Conservation (phyloP, 192 early-diverging fungal genomes). For the Chytriomyces hyalinus region DNA sequence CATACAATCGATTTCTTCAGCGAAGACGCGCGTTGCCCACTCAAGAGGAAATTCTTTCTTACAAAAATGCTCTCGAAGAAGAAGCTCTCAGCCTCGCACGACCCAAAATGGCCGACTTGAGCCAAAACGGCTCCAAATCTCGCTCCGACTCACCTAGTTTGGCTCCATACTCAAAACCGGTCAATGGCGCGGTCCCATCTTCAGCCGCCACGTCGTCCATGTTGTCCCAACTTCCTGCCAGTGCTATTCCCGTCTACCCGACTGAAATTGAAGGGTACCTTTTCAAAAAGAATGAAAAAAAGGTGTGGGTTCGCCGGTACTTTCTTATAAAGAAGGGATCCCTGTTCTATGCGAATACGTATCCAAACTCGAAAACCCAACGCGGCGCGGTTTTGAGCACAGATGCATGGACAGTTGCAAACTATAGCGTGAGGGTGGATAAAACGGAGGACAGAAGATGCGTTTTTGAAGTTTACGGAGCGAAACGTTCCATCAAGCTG, state of each 20-base stretch:
- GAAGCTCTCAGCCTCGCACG: conserved; percentile 34
- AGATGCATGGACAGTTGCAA: conserved; percentile 60
- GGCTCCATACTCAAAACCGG: neutral
- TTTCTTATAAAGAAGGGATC: conserved; percentile 67
- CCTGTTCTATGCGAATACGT: conserved; percentile 46
- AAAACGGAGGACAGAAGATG: conserved; percentile 69
- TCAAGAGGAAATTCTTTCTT: conserved; percentile 22
- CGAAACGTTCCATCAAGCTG: conserved; percentile 37
- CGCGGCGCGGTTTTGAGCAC: conserved; percentile 58
- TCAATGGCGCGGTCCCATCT: neutral
- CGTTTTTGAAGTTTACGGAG: conserved; percentile 71
- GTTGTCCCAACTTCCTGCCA: neutral
- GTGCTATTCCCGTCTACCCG: conserved; percentile 12
- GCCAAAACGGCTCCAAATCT: neutral
- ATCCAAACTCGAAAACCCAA: conserved; percentile 46
- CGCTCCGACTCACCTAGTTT: neutral
- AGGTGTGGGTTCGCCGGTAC: conserved; percentile 63
- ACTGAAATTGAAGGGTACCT: conserved; percentile 74
- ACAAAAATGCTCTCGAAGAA: conserved; percentile 37
- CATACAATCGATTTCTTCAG: conserved; percentile 7
- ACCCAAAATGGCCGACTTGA: conserved; percentile 9
- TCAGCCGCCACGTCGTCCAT: neutral
- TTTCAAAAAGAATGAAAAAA: conserved; percentile 58
- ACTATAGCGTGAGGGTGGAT: conserved; percentile 60
- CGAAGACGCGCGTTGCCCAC: conserved; percentile 34